Evolutionary conservation across 1,284 basidiomycete species (phyloP).

Genomic region (Leccinum solheimii): DNA sequence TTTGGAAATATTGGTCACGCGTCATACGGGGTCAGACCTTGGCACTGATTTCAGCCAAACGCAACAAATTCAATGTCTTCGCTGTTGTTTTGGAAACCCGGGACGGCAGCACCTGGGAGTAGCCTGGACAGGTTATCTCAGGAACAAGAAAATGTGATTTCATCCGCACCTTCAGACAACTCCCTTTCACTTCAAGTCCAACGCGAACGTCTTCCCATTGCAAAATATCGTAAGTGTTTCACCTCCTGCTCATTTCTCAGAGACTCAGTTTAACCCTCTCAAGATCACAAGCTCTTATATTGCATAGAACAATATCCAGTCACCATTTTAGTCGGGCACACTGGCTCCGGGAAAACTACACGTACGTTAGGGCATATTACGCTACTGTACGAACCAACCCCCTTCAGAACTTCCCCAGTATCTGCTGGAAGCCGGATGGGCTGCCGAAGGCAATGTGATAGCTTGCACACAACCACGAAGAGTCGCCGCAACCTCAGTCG

Average conservation of each 20-base stretch:
- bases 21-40: neutral
- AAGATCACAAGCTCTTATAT: conserved; percentile 78
- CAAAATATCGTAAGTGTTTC: conserved; percentile 72
- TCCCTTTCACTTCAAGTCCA: conserved; percentile 70
- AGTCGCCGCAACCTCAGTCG: conserved; percentile 95
- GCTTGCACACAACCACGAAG: conserved; percentile 93
- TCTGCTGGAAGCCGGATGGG: conserved; percentile 89
- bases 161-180: conserved; percentile 60
- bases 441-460: conserved; percentile 74
- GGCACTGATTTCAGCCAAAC: neutral
- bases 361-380: conserved; percentile 55
- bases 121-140: conserved; percentile 83
- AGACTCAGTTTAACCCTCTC: conserved; percentile 2
- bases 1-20: conserved; percentile 13
- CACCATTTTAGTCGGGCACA: conserved; percentile 91
- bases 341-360: conserved; percentile 97
- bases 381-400: conserved; percentile 1
- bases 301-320: conserved; percentile 83
- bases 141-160: conserved; percentile 67
- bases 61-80: conserved; percentile 35
- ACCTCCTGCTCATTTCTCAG: neutral
- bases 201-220: conserved; percentile 82
- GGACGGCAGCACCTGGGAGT: conserved; percentile 83
- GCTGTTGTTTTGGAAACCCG: conserved; percentile 79
- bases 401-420: conserved; percentile 89